These are phyloP conservation scores for Backusella circina DNA, from an alignment of 192 early-diverging fungal genomes.

Conservation along the genomic window DNA sequence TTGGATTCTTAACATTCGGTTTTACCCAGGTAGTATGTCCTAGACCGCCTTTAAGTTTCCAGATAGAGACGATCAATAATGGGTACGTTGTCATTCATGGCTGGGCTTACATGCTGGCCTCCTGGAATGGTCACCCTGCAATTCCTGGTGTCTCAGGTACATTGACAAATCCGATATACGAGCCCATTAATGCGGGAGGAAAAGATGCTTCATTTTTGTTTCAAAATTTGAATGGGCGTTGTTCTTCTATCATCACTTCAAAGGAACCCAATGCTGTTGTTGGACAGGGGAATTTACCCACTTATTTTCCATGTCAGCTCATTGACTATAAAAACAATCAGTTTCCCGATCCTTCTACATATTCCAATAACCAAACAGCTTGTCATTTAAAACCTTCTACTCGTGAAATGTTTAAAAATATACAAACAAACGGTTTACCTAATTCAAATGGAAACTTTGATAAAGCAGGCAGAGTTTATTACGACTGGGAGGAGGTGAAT, in stretches of 20 bases:
- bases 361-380: conserved; percentile 20
- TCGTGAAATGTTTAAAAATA: not conserved
- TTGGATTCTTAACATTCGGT: conserved; percentile 89
- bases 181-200: conserved; percentile 54
- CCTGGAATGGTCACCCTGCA: conserved; percentile 18
- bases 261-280: conserved; percentile 6
- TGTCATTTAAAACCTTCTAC: conserved; percentile 29
- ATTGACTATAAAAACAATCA: conserved; percentile 14
- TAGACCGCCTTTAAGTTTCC: conserved; percentile 34
- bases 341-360: conserved; percentile 18
- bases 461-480: conserved; percentile 34
- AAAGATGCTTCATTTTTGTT: conserved; percentile 75
- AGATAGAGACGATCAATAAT: conserved; percentile 28
- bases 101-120: conserved; percentile 58
- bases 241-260: conserved; percentile 47
- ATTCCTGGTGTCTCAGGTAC: conserved; percentile 23
- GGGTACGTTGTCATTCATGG: conserved; percentile 60
- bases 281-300: conserved; percentile 13
- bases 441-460: conserved; percentile 19
- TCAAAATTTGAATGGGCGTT: conserved; percentile 65
- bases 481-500: conserved; percentile 30
- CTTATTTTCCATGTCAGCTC: conserved; percentile 34
- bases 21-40: conserved; percentile 64
- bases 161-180: conserved; percentile 45
- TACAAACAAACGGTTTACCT: conserved; percentile 13